Evolutionary conservation across 1,284 basidiomycete genomes (phyloP).

Genomic region (Xerocomus amazonicus): DNA sequence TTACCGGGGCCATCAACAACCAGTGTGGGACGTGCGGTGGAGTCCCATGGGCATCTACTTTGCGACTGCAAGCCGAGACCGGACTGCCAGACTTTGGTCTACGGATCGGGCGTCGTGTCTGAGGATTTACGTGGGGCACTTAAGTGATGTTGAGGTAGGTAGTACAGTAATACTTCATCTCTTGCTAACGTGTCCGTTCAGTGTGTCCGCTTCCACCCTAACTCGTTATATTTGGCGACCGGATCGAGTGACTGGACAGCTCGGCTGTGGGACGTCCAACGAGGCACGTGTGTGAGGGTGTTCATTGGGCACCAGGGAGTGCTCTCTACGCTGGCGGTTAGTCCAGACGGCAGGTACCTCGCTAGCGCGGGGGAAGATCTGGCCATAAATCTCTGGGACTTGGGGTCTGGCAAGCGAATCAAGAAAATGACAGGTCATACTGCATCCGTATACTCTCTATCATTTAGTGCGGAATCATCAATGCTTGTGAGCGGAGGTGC

Average conservation of each 20-base stretch:
- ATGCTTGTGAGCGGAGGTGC: constrained; percentile 86
- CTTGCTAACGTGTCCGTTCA: constrained; percentile 34
- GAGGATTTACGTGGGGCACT: constrained; percentile 92
- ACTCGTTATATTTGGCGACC: constrained; percentile 95
- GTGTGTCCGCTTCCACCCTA: constrained; percentile 97
- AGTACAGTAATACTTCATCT: constrained; percentile 1
- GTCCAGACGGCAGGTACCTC: constrained; percentile 91
- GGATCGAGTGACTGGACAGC: constrained; percentile 96
- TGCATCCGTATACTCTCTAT: constrained; percentile 83
- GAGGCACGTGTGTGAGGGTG: constrained; percentile 88
- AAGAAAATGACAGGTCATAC: constrained; percentile 98
- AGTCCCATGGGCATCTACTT: constrained; percentile 98
- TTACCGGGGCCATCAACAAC: constrained; percentile 95
- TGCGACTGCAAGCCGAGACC: constrained; percentile 90
- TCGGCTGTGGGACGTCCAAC: constrained; percentile 97
- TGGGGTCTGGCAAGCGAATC: constrained; percentile 87
- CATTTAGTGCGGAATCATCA: constrained; percentile 89
- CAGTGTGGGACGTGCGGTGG: constrained; percentile 99
- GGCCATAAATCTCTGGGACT: constrained; percentile 94
- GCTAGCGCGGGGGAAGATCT: constrained; percentile 93
- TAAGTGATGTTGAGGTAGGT: constrained; percentile 96
- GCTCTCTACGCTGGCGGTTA: constrained; percentile 86
- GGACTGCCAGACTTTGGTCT: constrained; percentile 95
- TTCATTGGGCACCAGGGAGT: constrained; percentile 94
- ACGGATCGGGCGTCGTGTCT: constrained; percentile 88